phyloP scores from a whole-genome alignment of 352 stramenopile species.

The Pythium phragmiticola region DNA sequence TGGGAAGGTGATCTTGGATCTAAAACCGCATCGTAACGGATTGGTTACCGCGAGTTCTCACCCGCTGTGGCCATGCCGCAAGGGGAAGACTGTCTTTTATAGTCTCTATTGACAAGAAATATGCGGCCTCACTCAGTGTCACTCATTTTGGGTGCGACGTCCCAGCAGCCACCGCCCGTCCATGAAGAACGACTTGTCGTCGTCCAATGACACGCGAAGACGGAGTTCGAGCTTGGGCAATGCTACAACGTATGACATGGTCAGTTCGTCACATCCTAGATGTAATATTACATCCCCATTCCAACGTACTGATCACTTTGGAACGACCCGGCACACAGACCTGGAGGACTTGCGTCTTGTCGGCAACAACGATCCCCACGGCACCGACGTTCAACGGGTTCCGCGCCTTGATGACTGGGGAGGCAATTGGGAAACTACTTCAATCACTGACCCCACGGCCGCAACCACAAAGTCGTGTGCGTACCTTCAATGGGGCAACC shows the following conservation, averaged over 20 bases:
- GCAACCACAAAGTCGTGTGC: background rate
- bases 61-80: too few relatives aligned
- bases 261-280: background rate
- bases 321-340: constrained; percentile 26
- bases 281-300: background rate
- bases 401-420: constrained; percentile 46
- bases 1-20: too few relatives aligned
- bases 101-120: background rate
- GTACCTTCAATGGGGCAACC: constrained; percentile 67
- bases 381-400: constrained; percentile 60
- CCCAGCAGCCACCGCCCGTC: constrained; percentile 45
- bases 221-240: constrained; percentile 45
- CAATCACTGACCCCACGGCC: background rate
- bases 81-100: background rate
- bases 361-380: constrained; percentile 58
- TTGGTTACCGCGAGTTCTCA: too few relatives aligned
- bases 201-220: constrained; percentile 40
- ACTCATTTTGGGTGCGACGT: constrained; percentile 1
- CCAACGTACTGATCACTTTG: constrained; percentile 55
- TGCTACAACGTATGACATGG: constrained; percentile 26
- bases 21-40: too few relatives aligned
- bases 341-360: constrained; percentile 61
- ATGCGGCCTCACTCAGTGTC: background rate
- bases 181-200: constrained; percentile 39
- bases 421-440: background rate